Evolutionary conservation across 805 yeast species (phyloP), one percentile per base, ranked within the genome.

Genomic region (Hanseniaspora nectarophila): DNA sequence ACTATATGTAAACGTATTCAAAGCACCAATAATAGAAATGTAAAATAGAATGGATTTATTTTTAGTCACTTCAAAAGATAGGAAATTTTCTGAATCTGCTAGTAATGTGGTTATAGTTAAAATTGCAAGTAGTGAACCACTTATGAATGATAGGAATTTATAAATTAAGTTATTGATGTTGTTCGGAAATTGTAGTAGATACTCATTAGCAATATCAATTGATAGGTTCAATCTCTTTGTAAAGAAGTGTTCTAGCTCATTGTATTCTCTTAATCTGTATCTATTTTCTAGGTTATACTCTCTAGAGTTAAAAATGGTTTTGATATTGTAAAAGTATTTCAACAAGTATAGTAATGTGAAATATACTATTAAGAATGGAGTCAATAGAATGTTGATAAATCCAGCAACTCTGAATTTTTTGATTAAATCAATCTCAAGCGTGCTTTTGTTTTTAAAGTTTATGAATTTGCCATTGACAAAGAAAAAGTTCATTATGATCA

Each of bases 201-300:
- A 92, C 18, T 80, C 76, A 40, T 84, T 76, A 0, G 97, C 95
- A 5, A 88, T 80, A 15, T 78, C 84, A 29, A 79, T 75, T 48
- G 96, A 85, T 55, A 85, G 67, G 44, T 80, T 85, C 38, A 92
- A 67, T 46, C 99, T 72, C 58, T 81, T 80, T 53, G 80, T 79
- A 67, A 92, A 92, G 26, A 90, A 73, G 65, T 92, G 98, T 42
- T 86, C 86, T 8, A 92, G 72, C 63, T 92, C 99, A 65, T 92
- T 92, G 63, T 84, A 86, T 61, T 92, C 99, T 53, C 99, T 72
- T 60, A 92, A 75, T 63, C 82, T 86, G 97, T 97, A 92, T 60
- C 85, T 89, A 0, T 97, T 97, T 66, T 77, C 78, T 0, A 97
- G 96, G 0, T 97, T 86, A 62, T 87, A 92, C 59, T 88, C 95